Percentiles rank a stretch among this genome's conserved stretches.
Conservation (phyloP, 495 filamentous ascomycete genomes). For the Clohesyomyces aquaticus region DNA sequence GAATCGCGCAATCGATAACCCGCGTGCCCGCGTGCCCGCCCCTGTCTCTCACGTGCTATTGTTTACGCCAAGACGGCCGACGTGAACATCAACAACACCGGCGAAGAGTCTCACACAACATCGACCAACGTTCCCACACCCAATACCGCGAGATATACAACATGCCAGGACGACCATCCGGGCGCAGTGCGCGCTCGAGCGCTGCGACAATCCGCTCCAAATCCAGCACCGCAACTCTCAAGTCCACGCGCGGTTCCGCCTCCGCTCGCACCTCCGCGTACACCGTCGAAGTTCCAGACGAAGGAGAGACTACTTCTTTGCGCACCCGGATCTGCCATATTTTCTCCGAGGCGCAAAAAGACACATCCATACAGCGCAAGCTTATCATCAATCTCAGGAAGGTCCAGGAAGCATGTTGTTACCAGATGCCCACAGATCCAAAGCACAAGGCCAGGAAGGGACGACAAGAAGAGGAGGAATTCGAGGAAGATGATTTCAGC, state of each 20-base stretch:
- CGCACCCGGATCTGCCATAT: conserved; percentile 76
- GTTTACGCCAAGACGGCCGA: neutral
- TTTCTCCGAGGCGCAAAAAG: conserved; percentile 85
- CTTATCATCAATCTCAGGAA: conserved; percentile 79
- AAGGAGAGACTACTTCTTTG: conserved; percentile 69
- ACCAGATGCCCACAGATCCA: conserved; percentile 65
- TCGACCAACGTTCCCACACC: conserved; percentile 12
- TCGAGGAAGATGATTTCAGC: conserved; percentile 85
- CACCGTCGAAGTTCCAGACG: conserved; percentile 69
- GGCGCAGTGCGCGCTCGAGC: conserved; percentile 39
- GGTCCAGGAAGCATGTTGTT: conserved; percentile 85
- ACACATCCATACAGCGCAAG: conserved; percentile 86
- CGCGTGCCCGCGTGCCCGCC: too few species aligned
- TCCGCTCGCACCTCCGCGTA: conserved; percentile 65
- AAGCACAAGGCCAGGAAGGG: conserved; percentile 48
- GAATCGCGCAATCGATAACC: conserved; percentile 22
- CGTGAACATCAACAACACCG: conserved; percentile 1
- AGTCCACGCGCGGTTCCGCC: conserved; percentile 40
- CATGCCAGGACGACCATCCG: conserved; percentile 50
- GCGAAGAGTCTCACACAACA: conserved; percentile 22
- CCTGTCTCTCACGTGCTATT: too few species aligned
- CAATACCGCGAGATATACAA: conserved; percentile 17
- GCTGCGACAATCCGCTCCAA: conserved; percentile 42
- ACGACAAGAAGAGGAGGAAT: conserved; percentile 45
- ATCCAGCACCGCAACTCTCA: conserved; percentile 41